These are phyloP conservation scores for Escallonia rubra DNA, from an alignment of 129 eudicot genomes.

Conservation along the genomic window DNA sequence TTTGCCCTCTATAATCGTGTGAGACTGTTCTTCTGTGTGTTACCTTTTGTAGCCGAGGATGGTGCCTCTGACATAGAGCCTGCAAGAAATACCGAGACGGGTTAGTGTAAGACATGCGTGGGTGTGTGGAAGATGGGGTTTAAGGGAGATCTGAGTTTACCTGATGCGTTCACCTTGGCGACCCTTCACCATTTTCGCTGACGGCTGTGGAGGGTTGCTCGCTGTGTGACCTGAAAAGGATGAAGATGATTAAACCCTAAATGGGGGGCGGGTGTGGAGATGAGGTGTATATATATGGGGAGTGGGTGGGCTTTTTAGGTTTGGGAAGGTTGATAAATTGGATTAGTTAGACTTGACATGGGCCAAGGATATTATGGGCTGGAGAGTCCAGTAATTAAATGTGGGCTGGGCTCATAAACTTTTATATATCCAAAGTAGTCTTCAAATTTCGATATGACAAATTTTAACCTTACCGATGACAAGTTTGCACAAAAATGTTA, in stretches of 20 bases:
- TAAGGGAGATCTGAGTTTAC: not conserved
- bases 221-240: not conserved
- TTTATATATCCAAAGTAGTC: too few relatives aligned
- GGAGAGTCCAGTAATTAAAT: too few relatives aligned
- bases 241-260: constrained; percentile 16
- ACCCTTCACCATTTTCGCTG: constrained; percentile 53
- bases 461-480: too few relatives aligned
- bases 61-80: constrained; percentile 58
- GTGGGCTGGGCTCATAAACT: too few relatives aligned
- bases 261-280: not conserved
- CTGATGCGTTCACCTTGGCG: constrained; percentile 68
- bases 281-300: not conserved
- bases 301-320: not conserved
- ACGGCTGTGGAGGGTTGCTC: not conserved
- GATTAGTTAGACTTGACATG: not conserved
- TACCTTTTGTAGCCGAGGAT: constrained; percentile 64
- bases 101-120: too few relatives aligned
- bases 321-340: too few relatives aligned
- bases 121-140: too few relatives aligned
- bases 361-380: not conserved
- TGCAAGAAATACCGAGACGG: constrained; percentile 4
- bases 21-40: not conserved
- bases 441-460: too few relatives aligned
- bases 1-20: too few relatives aligned
- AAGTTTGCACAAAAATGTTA: too few relatives aligned